Evolutionary conservation across 257 asterid species (phyloP), one percentile per base, ranked within the genome.

Genomic region (Solanum arcanum): DNA sequence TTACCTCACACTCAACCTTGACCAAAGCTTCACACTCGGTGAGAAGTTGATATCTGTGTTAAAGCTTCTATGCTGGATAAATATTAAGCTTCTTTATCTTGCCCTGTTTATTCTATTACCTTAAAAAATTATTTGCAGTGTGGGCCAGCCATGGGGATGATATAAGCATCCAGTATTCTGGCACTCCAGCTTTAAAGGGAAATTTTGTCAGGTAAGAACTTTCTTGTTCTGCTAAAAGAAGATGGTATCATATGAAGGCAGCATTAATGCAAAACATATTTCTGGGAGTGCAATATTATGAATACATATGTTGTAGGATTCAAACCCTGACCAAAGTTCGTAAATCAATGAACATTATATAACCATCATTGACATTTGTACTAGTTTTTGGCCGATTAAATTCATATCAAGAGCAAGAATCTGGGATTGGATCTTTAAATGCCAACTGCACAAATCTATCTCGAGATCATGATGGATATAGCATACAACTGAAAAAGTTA

Each of bases 101-200:
- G 60, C 5, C 66, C 83, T 20, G 27, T 5, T 78, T 46, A 15
- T 86, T 88, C 86, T 56, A 84, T 88, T 83, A 64, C 86, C 56
- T 76, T 90, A 74, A 86, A 80, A 80, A 88, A 88, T 87, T 82
- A 72, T 87, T 87, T 91, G 86, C 94, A 97, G 99, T 95, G 91
- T 97, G 99, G 99, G 98, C 98, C 86, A 93, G 91, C 89, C 99
- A 95, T 86, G 99, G 99, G 44, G 99, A 97, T 90, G 99, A 93
- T 83, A 86, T 96, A 59, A 97, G 99, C 93, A 93, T 96, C 86
- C 99, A 96, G 90, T 97, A 97, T 87, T 89, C 98, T 89, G 98
- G 99, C 49, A 97, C 99, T 87, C 98, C 97, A 31, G 99, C 99
- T 81, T 88, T 97, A 74, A 97, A 97, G 90, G 99, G 99, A 89